Conservation (phyloP, 2,329 filamentous ascomycete genomes). For the Xenosphaeropsis pyriputrescens region DNA sequence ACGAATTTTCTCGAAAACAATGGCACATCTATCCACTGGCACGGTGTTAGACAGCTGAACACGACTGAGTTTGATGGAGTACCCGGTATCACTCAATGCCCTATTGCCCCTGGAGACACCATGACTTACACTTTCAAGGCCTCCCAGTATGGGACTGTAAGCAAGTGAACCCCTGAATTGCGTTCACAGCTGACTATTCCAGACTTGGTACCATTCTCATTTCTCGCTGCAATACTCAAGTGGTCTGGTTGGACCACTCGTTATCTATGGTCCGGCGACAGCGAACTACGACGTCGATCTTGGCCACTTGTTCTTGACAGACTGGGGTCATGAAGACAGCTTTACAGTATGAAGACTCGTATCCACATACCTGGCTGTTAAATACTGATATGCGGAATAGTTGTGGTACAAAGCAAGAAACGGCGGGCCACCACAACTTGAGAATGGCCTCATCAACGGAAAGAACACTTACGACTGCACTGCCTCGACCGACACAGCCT, state of each 20-base stretch:
- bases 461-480: constrained; percentile 42
- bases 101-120: constrained; percentile 40
- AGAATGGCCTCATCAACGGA: constrained; percentile 49
- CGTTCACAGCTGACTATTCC: too few relatives aligned
- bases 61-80: constrained; percentile 19
- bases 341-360: too few relatives aligned
- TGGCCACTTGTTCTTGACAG: constrained; percentile 13
- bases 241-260: constrained; percentile 42
- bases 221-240: constrained; percentile 14
- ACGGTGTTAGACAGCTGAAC: constrained; percentile 1
- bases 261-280: constrained; percentile 43
- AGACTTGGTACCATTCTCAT: constrained; percentile 17
- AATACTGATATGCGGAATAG: too few relatives aligned
- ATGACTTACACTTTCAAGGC: constrained; percentile 23
- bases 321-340: constrained; percentile 13
- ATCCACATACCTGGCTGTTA: too few relatives aligned
- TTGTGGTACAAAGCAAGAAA: too few relatives aligned
- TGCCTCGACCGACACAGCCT: constrained; percentile 21
- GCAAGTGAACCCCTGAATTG: too few relatives aligned
- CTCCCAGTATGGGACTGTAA: constrained; percentile 14
- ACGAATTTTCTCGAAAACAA: constrained; percentile 11
- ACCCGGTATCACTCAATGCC: constrained; percentile 44
- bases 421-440: constrained; percentile 13
- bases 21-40: constrained; percentile 2
- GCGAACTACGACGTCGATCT: constrained; percentile 37